Evolutionary conservation across 441 rosid genomes (phyloP).

Genomic region (Aleurites moluccanus): DNA sequence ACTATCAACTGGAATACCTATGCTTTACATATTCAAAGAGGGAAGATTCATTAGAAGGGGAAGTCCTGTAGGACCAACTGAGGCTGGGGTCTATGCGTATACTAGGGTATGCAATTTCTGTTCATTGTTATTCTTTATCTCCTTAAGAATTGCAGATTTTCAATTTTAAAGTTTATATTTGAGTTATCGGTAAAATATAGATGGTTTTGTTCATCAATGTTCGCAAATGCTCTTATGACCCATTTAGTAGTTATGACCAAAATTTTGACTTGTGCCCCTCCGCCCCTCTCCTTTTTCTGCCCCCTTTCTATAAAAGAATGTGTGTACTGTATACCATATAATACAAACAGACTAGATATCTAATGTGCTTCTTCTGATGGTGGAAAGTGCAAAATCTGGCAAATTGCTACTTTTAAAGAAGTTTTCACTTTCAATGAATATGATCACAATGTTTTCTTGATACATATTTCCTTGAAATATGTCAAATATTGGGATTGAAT

Average conservation of each 20-base stretch:
- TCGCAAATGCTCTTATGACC: background rate
- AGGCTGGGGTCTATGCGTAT: slow-evolving; percentile 97
- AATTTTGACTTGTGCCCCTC: background rate
- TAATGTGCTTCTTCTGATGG: background rate
- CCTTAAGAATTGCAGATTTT: background rate
- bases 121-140: background rate
- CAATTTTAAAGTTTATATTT: slow-evolving; percentile 6
- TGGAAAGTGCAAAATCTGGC: background rate
- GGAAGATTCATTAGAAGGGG: slow-evolving; percentile 90
- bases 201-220: background rate
- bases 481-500: background rate
- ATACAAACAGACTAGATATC: background rate
- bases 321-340: background rate
- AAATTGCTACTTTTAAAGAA: background rate
- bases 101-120: slow-evolving; percentile 59
- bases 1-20: slow-evolving; percentile 87
- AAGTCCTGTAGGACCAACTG: slow-evolving; percentile 82
- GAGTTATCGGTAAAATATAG: background rate
- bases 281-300: background rate
- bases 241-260: background rate
- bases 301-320: no score
- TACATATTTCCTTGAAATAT: background rate
- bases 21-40: slow-evolving; percentile 91
- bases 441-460: background rate
- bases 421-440: background rate